Conservation (phyloP, 1,139 yeast species). For the Magnusiomyces starmeri region DNA sequence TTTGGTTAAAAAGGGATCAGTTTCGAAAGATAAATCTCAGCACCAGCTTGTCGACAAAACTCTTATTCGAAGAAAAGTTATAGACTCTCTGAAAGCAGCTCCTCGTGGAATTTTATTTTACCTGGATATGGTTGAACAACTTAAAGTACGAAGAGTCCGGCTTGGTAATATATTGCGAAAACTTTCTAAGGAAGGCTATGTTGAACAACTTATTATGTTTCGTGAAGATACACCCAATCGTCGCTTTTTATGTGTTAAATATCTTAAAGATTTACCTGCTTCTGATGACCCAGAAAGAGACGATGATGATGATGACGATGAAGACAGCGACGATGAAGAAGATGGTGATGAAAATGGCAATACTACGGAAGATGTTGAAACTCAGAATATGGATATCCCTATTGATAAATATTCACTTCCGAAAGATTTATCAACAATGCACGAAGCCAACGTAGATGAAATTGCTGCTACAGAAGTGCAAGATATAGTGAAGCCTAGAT, state of each 20-base stretch:
- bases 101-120: slow-evolving; percentile 63
- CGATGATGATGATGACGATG: slow-evolving; percentile 33
- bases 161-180: slow-evolving; percentile 47
- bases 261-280: slow-evolving; percentile 42
- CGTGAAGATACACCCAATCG: slow-evolving; percentile 42
- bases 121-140: slow-evolving; percentile 55
- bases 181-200: slow-evolving; percentile 46
- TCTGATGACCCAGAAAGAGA: slow-evolving; percentile 24
- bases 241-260: slow-evolving; percentile 54
- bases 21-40: neutral
- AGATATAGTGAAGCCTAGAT: slow-evolving; percentile 2
- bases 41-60: slow-evolving; percentile 27
- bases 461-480: slow-evolving; percentile 3
- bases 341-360: slow-evolving; percentile 21
- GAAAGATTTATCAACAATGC: slow-evolving; percentile 1
- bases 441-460: slow-evolving; percentile 1
- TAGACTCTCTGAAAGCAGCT: slow-evolving; percentile 52
- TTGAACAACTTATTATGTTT: slow-evolving; percentile 53
- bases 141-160: slow-evolving; percentile 11
- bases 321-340: slow-evolving; percentile 23
- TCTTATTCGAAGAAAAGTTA: slow-evolving; percentile 40
- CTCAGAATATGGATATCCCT: neutral
- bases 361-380: slow-evolving; percentile 19
- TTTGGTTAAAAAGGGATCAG: neutral
- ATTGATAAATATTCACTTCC: neutral